Evolutionary conservation across 257 asterid genomes (phyloP), one percentile per base, ranked within the genome.

Genomic region (Ehretia macrophylla): DNA sequence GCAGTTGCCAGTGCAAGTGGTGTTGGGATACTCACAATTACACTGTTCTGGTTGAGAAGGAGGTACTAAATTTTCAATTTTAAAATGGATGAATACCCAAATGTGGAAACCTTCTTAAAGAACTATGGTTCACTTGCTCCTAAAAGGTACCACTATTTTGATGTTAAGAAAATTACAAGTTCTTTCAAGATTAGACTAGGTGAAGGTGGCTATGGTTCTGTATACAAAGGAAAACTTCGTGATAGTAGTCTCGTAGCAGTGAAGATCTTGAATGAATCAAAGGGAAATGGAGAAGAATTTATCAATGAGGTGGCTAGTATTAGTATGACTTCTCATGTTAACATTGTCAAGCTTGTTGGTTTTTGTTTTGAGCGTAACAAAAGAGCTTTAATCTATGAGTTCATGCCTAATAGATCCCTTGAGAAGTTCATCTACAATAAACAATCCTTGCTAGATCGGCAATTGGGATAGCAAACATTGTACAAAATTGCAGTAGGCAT

Each of bases 401-500:
- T 10, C 13, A 58, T 58, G 62, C 16, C 13, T 0, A 39, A 58
- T 19, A 50, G 51, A 11, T 58, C 62, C 9, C 22, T 58, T 12
- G 62, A 58, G 38, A 58, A 58, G 11, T 58, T 17, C 14, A 40
- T 58, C n/a, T 14, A 39, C 5, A 5, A 10, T 8, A 8, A 56
- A 17, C 14, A 37, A 12, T 32, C 35, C 20, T 14, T 11, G 35
- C 35, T 27, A 6, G 4, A 27, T 27, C 35, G 35, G 4, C 3
- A 27, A 27, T 27, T 27, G 35, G 35, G 35, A 27, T 27, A 6
- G 35, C 35, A 27, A 27, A 27, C 35, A 27, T 27, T 47, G 45
- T 68, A 65, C 0, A 38, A 58, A 58, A 75, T 72, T 18, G 38
- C 81, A 10, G 5, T 72, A 18, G 76, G 81, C 14, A 69, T 72